Evolutionary conservation across 1,284 basidiomycete species (phyloP), one percentile per base, ranked within the genome.

Genomic region (Trichosporon sp.): DNA sequence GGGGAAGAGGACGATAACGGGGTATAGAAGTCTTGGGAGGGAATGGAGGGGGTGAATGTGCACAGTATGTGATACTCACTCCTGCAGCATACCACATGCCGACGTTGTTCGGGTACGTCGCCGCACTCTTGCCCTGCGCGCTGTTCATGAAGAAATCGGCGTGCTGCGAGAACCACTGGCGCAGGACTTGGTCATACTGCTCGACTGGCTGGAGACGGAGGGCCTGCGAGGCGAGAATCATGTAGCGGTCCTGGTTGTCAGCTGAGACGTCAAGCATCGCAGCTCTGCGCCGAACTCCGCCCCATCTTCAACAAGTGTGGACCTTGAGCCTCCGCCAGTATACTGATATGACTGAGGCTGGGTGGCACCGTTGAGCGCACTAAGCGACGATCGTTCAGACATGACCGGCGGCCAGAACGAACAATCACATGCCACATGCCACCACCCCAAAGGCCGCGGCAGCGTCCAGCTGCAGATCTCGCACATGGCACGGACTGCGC

Each of bases 11-110:
- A n/a, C n/a, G n/a, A n/a, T n/a, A n/a, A n/a, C n/a, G n/a, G n/a
- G n/a, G n/a, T n/a, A n/a, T n/a, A n/a, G n/a, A n/a, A n/a, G n/a
- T n/a, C n/a, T n/a, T n/a, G n/a, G n/a, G n/a, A n/a, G n/a, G n/a
- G n/a, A 19, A 8, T 19, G 31, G 11, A 0, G 36, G 14, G 14
- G n/a, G 9, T 52, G 46, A 25, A 23, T 23, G 8, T 25, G 13
- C 4, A 21, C 3, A 23, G n/a, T n/a, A 52, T n/a, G n/a, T n/a
- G 10, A 4, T 16, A 68, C 73, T 61, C 60, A 74, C 75, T 8
- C 73, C 59, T 0, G 71, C 74, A 34, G 74, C 63, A 63, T 73
- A 74, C 75, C 74, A 75, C 25, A 71, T 64, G 4, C 66, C 63
- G 40, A 72, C 71, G 60, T 74, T 75, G 52, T 73, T 71, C 19